Base-by-base conservation (phyloP, 1,284 basidiomycete genomes). In the Butyriboletus appendiculatus region DNA sequence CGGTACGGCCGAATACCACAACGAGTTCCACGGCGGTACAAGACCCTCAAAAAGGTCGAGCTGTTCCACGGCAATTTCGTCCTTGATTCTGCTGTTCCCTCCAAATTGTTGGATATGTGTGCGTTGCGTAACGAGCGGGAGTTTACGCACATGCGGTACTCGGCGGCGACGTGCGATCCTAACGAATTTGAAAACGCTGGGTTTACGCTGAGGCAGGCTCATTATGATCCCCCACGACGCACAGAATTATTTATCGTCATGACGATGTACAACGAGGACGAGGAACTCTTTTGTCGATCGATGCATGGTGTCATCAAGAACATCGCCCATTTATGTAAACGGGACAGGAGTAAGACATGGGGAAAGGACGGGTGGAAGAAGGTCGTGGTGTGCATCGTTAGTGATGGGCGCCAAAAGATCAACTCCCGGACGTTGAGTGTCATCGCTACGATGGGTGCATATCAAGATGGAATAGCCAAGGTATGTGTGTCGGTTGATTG, bases 321-420 rank as follows among this genome's bases (percentile, higher is more conserved):
- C 64, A 80, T 93, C 48, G 84, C 84, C 14, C 88, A 92, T 68
- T 71, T 96, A 56, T 94, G 91, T 69, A 89, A 87, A 61, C 78
- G 93, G 20, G 88, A 89, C 42, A 74, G 91, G 51, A 90, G 87
- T 62, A 94, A 92, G 78, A 97, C 90, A 1, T 98, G 96, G 96
- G 94, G 94, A 1, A 90, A 92, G 68, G 93, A 97, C 0, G 94
- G 95, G 0, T 98, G 96, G 96, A 96, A 97, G 78, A 98, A 97
- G 81, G 92, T 87, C 24, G 78, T 79, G 8, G 72, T 80, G n/a
- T 79, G 75, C 58, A 76, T 77, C 56, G 76, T 73, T 16, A 66
- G 62, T 34, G 84, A 86, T 64, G 84, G 85, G 0, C 81, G 94
- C 41, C 71, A 76, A 62, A 96, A 95, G 78, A 91, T 96, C 73